Evolutionary conservation across 331 rosid species (phyloP).

Genomic region (Ulmus americana): DNA sequence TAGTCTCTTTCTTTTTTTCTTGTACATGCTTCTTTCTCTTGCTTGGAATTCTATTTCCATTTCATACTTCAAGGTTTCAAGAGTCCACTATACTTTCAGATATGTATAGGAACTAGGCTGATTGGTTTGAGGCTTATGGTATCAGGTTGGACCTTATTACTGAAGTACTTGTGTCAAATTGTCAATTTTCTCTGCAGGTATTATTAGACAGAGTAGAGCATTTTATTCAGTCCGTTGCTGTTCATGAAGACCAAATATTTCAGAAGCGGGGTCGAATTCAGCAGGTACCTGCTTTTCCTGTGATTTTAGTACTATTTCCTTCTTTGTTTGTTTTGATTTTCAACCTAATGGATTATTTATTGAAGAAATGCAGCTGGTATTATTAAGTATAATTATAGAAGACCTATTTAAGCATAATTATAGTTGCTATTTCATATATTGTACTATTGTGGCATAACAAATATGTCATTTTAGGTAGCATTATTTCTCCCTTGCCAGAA

Average conservation of each 20-base stretch:
- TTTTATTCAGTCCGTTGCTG: slow-evolving; percentile 72
- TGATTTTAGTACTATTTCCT: not conserved
- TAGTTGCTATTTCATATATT: not conserved
- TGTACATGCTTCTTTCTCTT: not conserved
- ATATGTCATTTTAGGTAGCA: not conserved
- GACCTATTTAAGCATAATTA: slow-evolving; percentile 4
- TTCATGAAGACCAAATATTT: slow-evolving; percentile 78
- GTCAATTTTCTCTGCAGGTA: slow-evolving; percentile 44
- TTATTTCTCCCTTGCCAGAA: not conserved
- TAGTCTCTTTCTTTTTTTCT: not conserved
- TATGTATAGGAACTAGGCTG: not conserved
- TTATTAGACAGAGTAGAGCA: slow-evolving; percentile 75
- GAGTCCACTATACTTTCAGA: not conserved
- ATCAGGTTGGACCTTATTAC: slow-evolving; percentile 13
- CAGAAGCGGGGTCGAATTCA: slow-evolving; percentile 87
- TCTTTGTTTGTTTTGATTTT: slow-evolving; percentile 1
- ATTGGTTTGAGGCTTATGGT: slow-evolving; percentile 9
- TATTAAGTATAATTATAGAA: not conserved
- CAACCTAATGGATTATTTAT: not conserved
- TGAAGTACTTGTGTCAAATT: slow-evolving; percentile 17
- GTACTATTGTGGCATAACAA: not conserved
- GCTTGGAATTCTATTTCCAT: not conserved
- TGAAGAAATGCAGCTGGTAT: not conserved
- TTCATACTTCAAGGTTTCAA: not conserved
- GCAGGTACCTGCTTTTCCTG: slow-evolving; percentile 50